A percentile compares a stretch with the other conserved stretches of the same genome.
phyloP scores from a whole-genome alignment of 352 stramenopile genomes.

The Saprolegnia diclina region DNA sequence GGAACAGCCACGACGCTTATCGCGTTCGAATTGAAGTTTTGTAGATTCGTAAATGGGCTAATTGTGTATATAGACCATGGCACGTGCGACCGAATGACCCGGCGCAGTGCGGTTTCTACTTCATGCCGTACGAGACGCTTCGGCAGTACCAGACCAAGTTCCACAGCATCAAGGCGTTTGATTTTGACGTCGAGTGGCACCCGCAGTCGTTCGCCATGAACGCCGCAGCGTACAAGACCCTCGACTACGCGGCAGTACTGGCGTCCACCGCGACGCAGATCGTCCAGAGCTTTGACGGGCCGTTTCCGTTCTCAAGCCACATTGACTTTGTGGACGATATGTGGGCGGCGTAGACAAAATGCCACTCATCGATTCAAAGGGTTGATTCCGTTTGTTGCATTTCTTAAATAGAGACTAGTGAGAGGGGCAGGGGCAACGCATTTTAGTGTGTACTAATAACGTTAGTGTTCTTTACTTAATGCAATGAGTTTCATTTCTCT shows the following conservation, averaged over 20 bases:
- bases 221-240: conserved; percentile 37
- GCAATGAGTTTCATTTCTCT: no score
- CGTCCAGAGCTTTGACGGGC: conserved; percentile 2
- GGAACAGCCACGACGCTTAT: conserved; percentile 56
- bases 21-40: neutral
- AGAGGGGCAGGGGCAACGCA: no score
- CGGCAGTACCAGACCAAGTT: conserved; percentile 51
- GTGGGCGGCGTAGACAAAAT: neutral
- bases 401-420: no score
- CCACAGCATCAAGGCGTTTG: conserved; percentile 61
- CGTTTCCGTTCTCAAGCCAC: conserved; percentile 28
- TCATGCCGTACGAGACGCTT: conserved; percentile 62
- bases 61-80: conserved; percentile 32
- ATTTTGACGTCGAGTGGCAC: conserved; percentile 61
- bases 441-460: no score
- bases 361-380: neutral
- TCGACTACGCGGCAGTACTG: conserved; percentile 56
- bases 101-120: conserved; percentile 65
- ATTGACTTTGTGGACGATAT: neutral
- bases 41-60: neutral
- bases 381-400: no score
- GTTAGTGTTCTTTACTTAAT: no score
- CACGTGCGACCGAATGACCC: conserved; percentile 49
- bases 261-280: conserved; percentile 55
- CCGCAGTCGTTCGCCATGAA: conserved; percentile 58